These are phyloP conservation scores for Phytophthora pluvialis DNA, from an alignment of 352 stramenopile species.

Conservation along the genomic window DNA sequence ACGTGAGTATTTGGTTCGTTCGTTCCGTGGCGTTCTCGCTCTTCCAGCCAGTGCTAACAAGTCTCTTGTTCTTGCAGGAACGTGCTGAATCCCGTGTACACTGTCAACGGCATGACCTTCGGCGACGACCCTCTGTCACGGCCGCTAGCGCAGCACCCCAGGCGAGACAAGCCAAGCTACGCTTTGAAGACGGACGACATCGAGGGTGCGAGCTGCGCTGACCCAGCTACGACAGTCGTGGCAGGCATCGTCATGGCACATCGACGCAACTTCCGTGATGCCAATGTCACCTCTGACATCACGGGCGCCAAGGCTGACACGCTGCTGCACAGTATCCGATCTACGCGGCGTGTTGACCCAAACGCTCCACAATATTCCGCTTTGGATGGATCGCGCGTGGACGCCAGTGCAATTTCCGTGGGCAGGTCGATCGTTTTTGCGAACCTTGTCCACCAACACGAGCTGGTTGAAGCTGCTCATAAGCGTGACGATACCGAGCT, in stretches of 20 bases:
- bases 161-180: constrained; percentile 60
- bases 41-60: neutral
- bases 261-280: constrained; percentile 62
- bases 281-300: constrained; percentile 73
- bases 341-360: constrained; percentile 67
- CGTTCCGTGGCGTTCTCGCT: neutral
- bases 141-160: constrained; percentile 50
- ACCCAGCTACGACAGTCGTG: constrained; percentile 60
- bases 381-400: constrained; percentile 63
- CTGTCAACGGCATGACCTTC: constrained; percentile 65
- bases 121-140: constrained; percentile 59
- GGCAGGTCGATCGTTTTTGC: constrained; percentile 79
- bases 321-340: constrained; percentile 71
- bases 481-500: constrained; percentile 13
- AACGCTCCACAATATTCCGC: constrained; percentile 66
- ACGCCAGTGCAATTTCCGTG: constrained; percentile 69
- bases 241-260: constrained; percentile 64
- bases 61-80: constrained; percentile 42
- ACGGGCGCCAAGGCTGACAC: constrained; percentile 68
- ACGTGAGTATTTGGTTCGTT: constrained; percentile 45
- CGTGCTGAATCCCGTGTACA: constrained; percentile 79
- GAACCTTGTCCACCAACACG: constrained; percentile 54
- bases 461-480: constrained; percentile 37
- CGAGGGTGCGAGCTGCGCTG: constrained; percentile 54
- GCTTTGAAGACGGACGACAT: constrained; percentile 71